A percentile compares a stretch with the other conserved stretches of the same genome.
These are phyloP conservation scores for Nigrospora oryzae DNA, from an alignment of 2,329 filamentous ascomycete species.

Conservation along the genomic window DNA sequence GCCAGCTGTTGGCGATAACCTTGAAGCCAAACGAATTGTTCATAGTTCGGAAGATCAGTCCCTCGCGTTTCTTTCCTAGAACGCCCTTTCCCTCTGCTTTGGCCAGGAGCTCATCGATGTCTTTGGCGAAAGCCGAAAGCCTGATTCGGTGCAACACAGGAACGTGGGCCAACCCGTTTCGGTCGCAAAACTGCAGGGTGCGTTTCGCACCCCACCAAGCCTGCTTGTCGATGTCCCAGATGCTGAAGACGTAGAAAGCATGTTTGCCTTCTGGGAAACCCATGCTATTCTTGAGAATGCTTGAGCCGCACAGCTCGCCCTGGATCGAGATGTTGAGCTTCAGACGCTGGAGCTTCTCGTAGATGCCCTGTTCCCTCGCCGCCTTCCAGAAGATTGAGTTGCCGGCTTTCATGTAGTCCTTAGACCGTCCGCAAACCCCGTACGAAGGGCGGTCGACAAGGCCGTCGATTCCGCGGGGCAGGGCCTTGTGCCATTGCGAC, in stretches of 20 bases:
- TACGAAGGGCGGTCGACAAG: slow-evolving; percentile 4
- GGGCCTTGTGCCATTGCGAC: slow-evolving; percentile 10
- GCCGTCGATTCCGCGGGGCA: slow-evolving; percentile 5
- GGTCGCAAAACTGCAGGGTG: slow-evolving; percentile 3
- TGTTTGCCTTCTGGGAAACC: slow-evolving; percentile 11
- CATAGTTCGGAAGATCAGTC: slow-evolving; percentile 17
- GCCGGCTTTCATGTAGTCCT: slow-evolving; percentile 10
- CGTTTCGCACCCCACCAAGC: neutral
- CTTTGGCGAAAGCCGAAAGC: slow-evolving; percentile 5
- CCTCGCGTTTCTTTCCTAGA: slow-evolving; percentile 15
- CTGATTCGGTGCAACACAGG: slow-evolving; percentile 5
- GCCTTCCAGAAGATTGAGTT: slow-evolving; percentile 14
- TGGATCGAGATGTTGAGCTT: slow-evolving; percentile 16
- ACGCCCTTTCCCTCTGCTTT: slow-evolving; percentile 17
- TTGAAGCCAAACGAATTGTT: slow-evolving; percentile 15
- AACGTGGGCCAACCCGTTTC: slow-evolving; percentile 6
- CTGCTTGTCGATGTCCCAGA: slow-evolving; percentile 10
- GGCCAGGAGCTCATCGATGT: slow-evolving; percentile 11
- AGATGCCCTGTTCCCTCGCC: slow-evolving; percentile 12
- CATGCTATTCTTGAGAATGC: slow-evolving; percentile 17
- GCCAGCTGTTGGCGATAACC: slow-evolving; percentile 21
- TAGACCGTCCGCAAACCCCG: slow-evolving; percentile 11
- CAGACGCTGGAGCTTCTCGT: slow-evolving; percentile 9
- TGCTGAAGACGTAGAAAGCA: slow-evolving; percentile 13
- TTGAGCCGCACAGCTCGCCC: slow-evolving; percentile 19